Conservation (phyloP, 371 early-diverging fungal genomes). For the Circinella umbellata region DNA sequence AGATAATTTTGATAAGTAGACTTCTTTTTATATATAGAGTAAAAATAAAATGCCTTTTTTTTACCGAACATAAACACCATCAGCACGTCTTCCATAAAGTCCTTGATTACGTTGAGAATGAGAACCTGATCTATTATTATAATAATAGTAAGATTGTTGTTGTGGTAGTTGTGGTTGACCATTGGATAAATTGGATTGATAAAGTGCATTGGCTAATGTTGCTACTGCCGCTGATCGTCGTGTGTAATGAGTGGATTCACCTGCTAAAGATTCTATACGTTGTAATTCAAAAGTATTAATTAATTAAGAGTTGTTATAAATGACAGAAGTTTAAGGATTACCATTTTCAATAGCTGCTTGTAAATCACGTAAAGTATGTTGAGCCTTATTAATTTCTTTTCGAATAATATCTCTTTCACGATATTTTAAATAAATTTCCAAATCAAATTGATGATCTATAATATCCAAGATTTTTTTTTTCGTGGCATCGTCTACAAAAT, state of each 20-base stretch:
- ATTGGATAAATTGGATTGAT: conserved; percentile 3
- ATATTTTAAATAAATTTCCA: conserved; percentile 71
- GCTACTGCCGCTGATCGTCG: conserved; percentile 39
- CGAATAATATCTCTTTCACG: conserved; percentile 62
- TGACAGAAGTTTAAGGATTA: no score
- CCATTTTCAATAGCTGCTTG: conserved; percentile 60
- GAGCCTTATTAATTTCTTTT: conserved; percentile 61
- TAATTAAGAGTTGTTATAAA: no score
- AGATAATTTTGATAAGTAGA: no score
- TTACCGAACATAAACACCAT: conserved; percentile 69
- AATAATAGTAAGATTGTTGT: no score
- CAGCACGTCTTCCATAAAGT: conserved; percentile 58
- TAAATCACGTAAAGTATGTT: conserved; percentile 55
- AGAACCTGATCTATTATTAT: not conserved
- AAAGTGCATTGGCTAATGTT: conserved; percentile 14
- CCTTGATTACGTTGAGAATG: conserved; percentile 21
- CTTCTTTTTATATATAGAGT: no score
- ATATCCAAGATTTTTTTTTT: conserved; percentile 59
- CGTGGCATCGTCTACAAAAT: conserved; percentile 47
- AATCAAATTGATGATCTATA: conserved; percentile 75
- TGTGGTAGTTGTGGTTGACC: not conserved
- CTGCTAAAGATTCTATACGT: conserved; percentile 20
- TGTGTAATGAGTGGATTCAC: conserved; percentile 44
- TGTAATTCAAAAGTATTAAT: not conserved
- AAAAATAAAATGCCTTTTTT: no score